Base-by-base conservation (phyloP, 805 yeast genomes). In the Ogataea thermomethanolica region DNA sequence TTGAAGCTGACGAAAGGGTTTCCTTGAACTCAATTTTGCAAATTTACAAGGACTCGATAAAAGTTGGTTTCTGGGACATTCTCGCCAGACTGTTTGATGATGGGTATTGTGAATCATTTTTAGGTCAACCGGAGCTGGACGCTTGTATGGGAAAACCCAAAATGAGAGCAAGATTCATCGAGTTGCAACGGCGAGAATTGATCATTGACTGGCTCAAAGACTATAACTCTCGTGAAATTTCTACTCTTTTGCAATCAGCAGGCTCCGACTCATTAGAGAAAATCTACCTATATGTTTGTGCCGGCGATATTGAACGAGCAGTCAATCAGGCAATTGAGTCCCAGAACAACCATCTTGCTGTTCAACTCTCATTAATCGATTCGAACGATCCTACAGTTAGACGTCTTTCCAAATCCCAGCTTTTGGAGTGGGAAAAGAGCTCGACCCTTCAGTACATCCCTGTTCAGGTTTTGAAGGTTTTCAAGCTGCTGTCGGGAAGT, bases 291-390 rank as follows among this genome's bases (percentile, higher is more conserved):
- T 55, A 65, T 20, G 46, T 83, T 8, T 68, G 78, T 24, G 66
- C 74, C 4, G 80, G 84, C 39, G 76, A 81, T 41, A 53, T 87
- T 22, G 65, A 71, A 7, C 67, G 68, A 21, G 97, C 98, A 1
- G 67, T 81, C 5, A 66, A 69, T 23, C 44, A 66, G 3, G 90
- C 96, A 1, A 61, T 79, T 1, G 64, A 71, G n/a, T 61, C 83
- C 0, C 71, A 72, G 7, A 84, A 85, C 52, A 62, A 74, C 5
- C 95, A 90, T 58, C 61, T 91, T 13, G 79, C 95, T 0, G 78
- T 77, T 0, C 54, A 87, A 21, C 59, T 91, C 9, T 73, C 96
- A 0, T 64, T 84, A 30, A 58, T 84, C 7, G 95, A 86, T 25
- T 80, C 93, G 0, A 81, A 83, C 50, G 84, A 81, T 49, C 70